Base-by-base conservation (phyloP, 129 eudicot genomes). In the Tagetes patula region DNA sequence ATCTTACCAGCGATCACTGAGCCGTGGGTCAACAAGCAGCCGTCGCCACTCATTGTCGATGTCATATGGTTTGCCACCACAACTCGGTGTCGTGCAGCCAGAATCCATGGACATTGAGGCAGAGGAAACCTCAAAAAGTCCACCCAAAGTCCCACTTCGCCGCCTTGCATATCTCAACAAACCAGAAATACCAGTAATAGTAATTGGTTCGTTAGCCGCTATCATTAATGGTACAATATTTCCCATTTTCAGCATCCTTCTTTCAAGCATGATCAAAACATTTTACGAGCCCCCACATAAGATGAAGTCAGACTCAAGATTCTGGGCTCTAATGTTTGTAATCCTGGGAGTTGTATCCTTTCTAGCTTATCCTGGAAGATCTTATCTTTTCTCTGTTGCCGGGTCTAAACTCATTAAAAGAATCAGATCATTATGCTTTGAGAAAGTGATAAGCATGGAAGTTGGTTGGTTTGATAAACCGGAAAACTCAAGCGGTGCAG, bases 391-490 rank as follows among this genome's bases (percentile, higher is more conserved):
- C 67, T 73, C 90, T 6, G 73, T 92, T 65, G 98, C 98, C 4
- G 98, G 98, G 9, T 73, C 88, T 47, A 92, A 72, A 77, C 78
- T 89, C 67, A 85, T 89, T 27, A 72, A 46, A 80, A 71, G 98
- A 69, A 81, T 92, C 30, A 84, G 96, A 84, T 43, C 81, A 5
- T 76, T 87, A 83, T 87, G 96, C 74, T 92, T 92, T 70, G 84
- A 87, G 68, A 92, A 84, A 67, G 90, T 89, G 60, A 84, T 86
- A n/a, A 65, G 62, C 50, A 92, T 92, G 96, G 98, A 92, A 66
- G 87, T 92, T 4, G 84, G 88, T 33, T 92, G 98, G 98, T 92
- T 89, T 50, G 98, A 92, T 75, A 84, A 87, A 68, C 78, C 95
- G 0, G 88, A 84, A 32, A 81, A 92, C 65, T 84, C 98, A 1